Percentiles rank a stretch among this genome's conserved stretches.
Conservation (phyloP, 352 stramenopile genomes). For the Aphanomyces cochlioides region DNA sequence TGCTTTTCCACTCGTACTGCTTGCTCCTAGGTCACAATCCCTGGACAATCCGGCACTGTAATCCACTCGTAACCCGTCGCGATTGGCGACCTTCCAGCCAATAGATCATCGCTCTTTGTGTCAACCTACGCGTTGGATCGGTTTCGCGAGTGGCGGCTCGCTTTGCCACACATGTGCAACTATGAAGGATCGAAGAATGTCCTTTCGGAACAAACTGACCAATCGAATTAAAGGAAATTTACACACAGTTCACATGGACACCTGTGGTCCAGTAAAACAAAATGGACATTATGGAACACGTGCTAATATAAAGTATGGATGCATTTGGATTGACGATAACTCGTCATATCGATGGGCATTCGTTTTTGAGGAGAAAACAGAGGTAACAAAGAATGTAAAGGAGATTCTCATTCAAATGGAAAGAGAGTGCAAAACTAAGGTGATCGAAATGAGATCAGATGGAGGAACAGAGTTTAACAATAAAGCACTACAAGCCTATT, state of each 20-base stretch:
- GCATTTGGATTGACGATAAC: not conserved
- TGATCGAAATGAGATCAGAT: not conserved
- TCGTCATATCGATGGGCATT: not conserved
- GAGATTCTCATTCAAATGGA: not conserved
- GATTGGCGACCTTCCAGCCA: no score
- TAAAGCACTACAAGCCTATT: not conserved
- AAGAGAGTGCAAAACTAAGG: not conserved
- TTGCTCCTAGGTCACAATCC: no score
- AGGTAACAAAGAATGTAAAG: no score
- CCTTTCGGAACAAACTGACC: not conserved
- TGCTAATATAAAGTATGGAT: not conserved
- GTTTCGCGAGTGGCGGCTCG: no score
- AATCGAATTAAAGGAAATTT: not conserved
- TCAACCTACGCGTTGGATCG: no score
- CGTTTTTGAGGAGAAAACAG: no score
- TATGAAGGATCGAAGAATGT: slow-evolving; percentile 5
- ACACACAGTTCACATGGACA: slow-evolving; percentile 1
- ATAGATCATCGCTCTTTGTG: no score
- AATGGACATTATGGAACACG: not conserved
- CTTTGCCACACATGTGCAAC: not conserved
- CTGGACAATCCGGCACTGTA: no score
- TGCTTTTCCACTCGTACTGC: no score
- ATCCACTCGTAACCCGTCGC: no score
- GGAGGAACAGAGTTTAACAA: slow-evolving; percentile 4
- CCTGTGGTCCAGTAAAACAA: not conserved